Evolutionary conservation across 148 eudicot genomes (phyloP).

Genomic region (Nepenthes gracilis): DNA sequence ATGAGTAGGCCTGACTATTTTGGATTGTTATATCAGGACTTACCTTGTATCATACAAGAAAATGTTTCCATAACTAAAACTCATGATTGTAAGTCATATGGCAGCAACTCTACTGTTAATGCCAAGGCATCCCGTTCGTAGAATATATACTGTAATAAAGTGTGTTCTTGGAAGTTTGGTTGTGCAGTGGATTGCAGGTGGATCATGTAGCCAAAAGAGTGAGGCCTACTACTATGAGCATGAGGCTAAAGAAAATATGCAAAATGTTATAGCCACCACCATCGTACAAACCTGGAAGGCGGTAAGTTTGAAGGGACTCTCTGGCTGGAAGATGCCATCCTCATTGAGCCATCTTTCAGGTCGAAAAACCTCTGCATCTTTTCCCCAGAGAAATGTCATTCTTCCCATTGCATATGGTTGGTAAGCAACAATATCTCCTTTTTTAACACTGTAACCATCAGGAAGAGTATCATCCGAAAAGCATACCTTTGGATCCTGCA

Average conservation of each 20-base stretch:
- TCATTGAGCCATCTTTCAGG: slow-evolving; percentile 78
- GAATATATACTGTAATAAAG: too few relatives aligned
- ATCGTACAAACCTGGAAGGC: slow-evolving; percentile 41
- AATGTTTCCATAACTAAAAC: too few relatives aligned
- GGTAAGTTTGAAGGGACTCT: slow-evolving; percentile 72
- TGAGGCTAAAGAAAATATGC: not conserved
- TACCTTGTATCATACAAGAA: too few relatives aligned
- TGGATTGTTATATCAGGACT: too few relatives aligned
- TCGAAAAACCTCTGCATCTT: slow-evolving; percentile 67
- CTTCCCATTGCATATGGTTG: slow-evolving; percentile 68
- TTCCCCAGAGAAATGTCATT: slow-evolving; percentile 65
- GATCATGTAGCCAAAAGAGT: not conserved
- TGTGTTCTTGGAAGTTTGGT: too few relatives aligned
- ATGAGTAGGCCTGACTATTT: too few relatives aligned
- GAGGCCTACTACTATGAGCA: not conserved
- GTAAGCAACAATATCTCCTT: slow-evolving; percentile 55
- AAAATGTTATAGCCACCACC: not conserved
- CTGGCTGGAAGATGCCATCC: slow-evolving; percentile 57
- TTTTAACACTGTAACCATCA: slow-evolving; percentile 48
- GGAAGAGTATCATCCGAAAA: slow-evolving; percentile 54
- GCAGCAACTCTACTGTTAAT: too few relatives aligned
- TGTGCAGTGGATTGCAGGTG: too few relatives aligned
- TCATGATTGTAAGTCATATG: too few relatives aligned
- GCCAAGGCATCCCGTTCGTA: too few relatives aligned
- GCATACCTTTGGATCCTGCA: slow-evolving; percentile 61